Percentiles rank a stretch among this genome's conserved stretches.
Conservation (phyloP, 108 stramenopile species). For the Pseudonitzschia delicatissima region DNA sequence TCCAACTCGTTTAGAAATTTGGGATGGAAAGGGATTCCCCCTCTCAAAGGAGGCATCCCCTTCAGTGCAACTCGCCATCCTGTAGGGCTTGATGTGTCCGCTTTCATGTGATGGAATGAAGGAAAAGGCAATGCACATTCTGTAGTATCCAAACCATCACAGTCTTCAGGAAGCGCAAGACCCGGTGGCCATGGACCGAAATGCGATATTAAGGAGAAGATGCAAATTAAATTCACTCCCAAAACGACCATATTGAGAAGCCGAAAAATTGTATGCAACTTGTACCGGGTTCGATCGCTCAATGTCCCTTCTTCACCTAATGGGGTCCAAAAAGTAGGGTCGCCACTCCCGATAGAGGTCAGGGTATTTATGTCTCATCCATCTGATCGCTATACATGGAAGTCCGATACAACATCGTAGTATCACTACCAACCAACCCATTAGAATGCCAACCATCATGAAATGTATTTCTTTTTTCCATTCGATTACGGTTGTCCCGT, state of each 20-base stretch:
- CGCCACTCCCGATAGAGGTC: constrained; percentile 16
- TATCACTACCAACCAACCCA: constrained; percentile 19
- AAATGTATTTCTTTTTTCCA: constrained; percentile 12
- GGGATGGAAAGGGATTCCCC: constrained; percentile 38
- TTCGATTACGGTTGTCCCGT: constrained; percentile 21
- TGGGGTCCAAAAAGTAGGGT: constrained; percentile 15
- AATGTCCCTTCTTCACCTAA: neutral
- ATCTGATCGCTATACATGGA: constrained; percentile 4
- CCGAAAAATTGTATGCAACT: constrained; percentile 6
- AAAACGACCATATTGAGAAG: neutral
- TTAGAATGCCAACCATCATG: neutral
- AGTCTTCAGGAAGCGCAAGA: constrained; percentile 21
- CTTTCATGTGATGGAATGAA: constrained; percentile 55
- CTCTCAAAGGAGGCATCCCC: constrained; percentile 40
- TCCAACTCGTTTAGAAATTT: constrained; percentile 65
- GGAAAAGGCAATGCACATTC: constrained; percentile 80
- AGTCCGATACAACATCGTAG: constrained; percentile 1
- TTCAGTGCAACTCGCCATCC: constrained; percentile 50
- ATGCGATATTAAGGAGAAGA: constrained; percentile 20
- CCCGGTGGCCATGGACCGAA: constrained; percentile 35
- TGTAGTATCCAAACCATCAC: constrained; percentile 66
- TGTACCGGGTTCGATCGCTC: constrained; percentile 5
- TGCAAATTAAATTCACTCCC: constrained; percentile 16
- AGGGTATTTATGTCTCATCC: neutral
- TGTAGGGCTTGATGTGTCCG: constrained; percentile 40